Evolutionary conservation across 2,329 filamentous ascomycete species (phyloP).

Genomic region (Botryosphaeria agaves): DNA sequence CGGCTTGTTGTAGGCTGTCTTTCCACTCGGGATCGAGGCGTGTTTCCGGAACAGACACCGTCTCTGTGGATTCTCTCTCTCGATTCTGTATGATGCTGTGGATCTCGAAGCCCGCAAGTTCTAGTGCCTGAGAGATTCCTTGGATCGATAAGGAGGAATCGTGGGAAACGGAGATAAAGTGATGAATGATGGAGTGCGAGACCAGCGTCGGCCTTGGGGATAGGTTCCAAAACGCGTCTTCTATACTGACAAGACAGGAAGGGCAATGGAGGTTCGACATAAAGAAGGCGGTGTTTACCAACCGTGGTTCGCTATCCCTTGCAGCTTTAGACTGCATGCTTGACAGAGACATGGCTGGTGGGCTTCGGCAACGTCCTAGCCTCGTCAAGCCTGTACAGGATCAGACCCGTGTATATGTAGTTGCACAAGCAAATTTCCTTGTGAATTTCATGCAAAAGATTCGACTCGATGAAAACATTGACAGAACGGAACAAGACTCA

Average conservation of each 20-base stretch:
- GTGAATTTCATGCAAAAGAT: too few relatives aligned
- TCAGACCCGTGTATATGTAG: too few relatives aligned
- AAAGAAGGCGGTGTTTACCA: conserved; percentile 44
- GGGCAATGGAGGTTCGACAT: conserved; percentile 64
- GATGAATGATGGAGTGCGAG: conserved; percentile 54
- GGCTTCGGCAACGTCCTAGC: too few relatives aligned
- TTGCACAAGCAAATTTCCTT: too few relatives aligned
- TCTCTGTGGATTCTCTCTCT: too few relatives aligned
- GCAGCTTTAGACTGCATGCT: too few relatives aligned
- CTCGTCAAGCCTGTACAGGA: too few relatives aligned
- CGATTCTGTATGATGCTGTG: conserved; percentile 30
- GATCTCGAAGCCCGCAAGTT: conserved; percentile 42
- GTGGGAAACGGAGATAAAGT: conserved; percentile 47
- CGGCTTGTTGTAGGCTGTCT: conserved; percentile 7
- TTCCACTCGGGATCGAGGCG: conserved; percentile 12
- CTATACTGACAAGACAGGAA: conserved; percentile 52
- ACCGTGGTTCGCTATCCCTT: too few relatives aligned
- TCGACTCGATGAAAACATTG: too few relatives aligned
- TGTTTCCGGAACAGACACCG: conserved; percentile 6
- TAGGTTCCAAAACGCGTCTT: conserved; percentile 34
- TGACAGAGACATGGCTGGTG: too few relatives aligned
- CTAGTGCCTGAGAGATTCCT: conserved; percentile 27
- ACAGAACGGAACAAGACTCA: too few relatives aligned
- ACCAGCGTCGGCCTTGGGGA: conserved; percentile 36
- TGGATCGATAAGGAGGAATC: conserved; percentile 21